Evolutionary conservation across 176 grass and related monocot genomes (phyloP).

Genomic region (Oryza longistaminata): DNA sequence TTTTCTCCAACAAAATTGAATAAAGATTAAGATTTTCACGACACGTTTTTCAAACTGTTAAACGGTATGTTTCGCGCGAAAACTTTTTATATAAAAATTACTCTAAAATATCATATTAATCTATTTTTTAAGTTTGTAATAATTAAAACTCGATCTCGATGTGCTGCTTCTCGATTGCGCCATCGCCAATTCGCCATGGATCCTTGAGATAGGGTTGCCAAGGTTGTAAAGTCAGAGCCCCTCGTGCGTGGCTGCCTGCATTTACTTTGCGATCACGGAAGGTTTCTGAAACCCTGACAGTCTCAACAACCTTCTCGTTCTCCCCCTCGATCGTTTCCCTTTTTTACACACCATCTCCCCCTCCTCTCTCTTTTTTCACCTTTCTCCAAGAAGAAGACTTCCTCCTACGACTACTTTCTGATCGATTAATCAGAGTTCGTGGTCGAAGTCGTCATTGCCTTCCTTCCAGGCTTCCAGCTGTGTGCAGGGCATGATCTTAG

Average conservation of each 20-base stretch:
- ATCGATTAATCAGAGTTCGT: not conserved
- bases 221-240: constrained; percentile 20
- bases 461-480: constrained; percentile 15
- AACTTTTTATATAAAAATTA: too few relatives aligned
- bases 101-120: too few relatives aligned
- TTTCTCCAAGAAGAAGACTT: constrained; percentile 9
- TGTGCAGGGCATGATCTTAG: constrained; percentile 36
- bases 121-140: too few relatives aligned
- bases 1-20: too few relatives aligned
- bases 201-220: not conserved
- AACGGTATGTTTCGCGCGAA: too few relatives aligned
- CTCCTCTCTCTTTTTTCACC: not conserved
- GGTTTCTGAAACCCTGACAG: constrained; percentile 26
- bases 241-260: not conserved
- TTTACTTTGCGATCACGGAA: constrained; percentile 33
- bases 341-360: too few relatives aligned
- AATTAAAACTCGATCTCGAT: not conserved
- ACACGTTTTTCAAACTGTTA: too few relatives aligned
- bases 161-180: not conserved
- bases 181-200: not conserved
- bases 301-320: not conserved
- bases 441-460: not conserved
- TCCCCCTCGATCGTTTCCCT: too few relatives aligned
- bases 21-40: too few relatives aligned
- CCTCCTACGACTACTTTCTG: not conserved